These are phyloP conservation scores for Xerocomellus dryophilus DNA, from an alignment of 768 basidiomycete species.

Conservation along the genomic window DNA sequence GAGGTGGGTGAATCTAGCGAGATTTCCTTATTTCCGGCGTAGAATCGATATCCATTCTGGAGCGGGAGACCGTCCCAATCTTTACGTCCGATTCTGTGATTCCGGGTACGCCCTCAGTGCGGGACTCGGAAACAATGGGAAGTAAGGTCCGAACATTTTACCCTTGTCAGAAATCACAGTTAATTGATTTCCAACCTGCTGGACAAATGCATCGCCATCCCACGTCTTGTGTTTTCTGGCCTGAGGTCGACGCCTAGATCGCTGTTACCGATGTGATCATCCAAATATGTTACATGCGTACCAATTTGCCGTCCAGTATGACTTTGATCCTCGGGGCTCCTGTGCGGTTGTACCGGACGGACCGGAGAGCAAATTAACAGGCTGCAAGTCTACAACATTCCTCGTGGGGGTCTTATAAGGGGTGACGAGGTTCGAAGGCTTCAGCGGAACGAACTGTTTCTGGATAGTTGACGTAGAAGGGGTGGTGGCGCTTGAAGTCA, in stretches of 20 bases:
- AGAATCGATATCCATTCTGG: conserved; percentile 37
- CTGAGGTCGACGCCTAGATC: conserved; percentile 64
- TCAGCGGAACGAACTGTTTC: conserved; percentile 34
- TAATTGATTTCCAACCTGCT: conserved; percentile 47
- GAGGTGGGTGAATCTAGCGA: conserved; percentile 54
- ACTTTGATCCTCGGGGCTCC: conserved; percentile 17
- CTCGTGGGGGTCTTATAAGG: conserved; percentile 25
- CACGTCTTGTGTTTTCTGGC: conserved; percentile 80
- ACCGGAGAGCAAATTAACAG: conserved; percentile 36
- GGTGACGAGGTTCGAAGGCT: conserved; percentile 22
- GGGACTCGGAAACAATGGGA: not conserved
- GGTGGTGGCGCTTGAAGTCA: conserved; percentile 10
- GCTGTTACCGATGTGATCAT: conserved; percentile 1
- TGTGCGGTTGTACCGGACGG: conserved; percentile 7
- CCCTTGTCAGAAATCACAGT: conserved; percentile 69
- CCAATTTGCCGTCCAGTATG: conserved; percentile 73
- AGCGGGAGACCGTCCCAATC: conserved; percentile 58
- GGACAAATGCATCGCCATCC: conserved; percentile 76
- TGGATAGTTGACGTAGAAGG: conserved; percentile 30
- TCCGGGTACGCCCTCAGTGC: conserved; percentile 4
- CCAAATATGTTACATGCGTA: conserved; percentile 27
- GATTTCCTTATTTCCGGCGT: conserved; percentile 59
- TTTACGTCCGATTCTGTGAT: conserved; percentile 56
- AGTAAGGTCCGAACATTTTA: conserved; percentile 46
- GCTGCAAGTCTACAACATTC: conserved; percentile 39